These are phyloP conservation scores for Talaromyces sp. DNA, from an alignment of 2,329 filamentous ascomycete species.

Conservation along the genomic window DNA sequence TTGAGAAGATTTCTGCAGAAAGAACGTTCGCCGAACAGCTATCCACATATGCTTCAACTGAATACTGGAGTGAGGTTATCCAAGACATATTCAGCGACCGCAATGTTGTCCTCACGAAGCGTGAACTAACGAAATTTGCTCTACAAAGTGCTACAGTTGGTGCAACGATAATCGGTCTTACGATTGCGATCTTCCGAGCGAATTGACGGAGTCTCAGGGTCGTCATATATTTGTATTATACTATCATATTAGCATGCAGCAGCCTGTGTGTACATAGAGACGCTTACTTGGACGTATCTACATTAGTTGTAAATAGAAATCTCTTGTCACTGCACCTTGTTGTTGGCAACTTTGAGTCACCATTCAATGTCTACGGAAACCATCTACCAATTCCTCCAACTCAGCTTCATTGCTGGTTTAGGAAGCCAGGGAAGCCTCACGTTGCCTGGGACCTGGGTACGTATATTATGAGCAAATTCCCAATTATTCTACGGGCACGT, in stretches of 20 bases:
- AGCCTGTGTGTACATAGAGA: neutral
- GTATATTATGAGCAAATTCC: neutral
- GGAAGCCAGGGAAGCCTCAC: neutral
- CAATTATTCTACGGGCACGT: neutral
- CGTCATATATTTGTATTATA: neutral
- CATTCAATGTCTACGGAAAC: neutral
- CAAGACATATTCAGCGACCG: conserved; percentile 65
- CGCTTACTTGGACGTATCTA: neutral
- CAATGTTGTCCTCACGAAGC: conserved; percentile 61
- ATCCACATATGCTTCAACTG: conserved; percentile 29
- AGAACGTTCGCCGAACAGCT: neutral
- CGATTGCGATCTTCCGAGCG: conserved; percentile 51
- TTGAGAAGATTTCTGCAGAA: neutral
- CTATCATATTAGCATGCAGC: conserved; percentile 1
- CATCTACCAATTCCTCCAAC: neutral
- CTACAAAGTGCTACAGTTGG: conserved; percentile 66
- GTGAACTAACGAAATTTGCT: conserved; percentile 67
- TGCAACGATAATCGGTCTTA: conserved; percentile 56
- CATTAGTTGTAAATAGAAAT: conserved; percentile 5
- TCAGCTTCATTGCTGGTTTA: neutral
- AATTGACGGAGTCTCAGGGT: conserved; percentile 28
- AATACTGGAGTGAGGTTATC: conserved; percentile 50
- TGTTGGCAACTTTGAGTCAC: neutral
- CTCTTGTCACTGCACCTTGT: neutral
- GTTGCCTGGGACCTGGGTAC: neutral